A percentile compares a stretch with the other conserved stretches of the same genome.
Conservation (phyloP, 495 filamentous ascomycete genomes). For the Coniosporium apollinis region DNA sequence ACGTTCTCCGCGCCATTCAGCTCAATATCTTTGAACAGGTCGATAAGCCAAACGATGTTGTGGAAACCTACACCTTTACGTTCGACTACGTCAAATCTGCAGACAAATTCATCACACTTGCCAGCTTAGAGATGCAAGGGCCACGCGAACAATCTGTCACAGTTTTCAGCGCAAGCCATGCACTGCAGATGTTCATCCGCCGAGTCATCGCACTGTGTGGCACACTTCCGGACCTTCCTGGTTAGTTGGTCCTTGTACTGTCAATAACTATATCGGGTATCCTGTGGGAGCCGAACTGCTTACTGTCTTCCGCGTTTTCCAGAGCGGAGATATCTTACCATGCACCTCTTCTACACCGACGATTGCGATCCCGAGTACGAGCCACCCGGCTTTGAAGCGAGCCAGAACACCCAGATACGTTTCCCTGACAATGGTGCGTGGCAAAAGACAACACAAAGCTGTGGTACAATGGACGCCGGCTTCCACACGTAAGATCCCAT, state of each 20-base stretch:
- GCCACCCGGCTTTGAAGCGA: slow-evolving; percentile 24
- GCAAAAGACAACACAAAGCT: slow-evolving; percentile 18
- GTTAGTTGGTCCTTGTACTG: slow-evolving; percentile 12
- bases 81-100: slow-evolving; percentile 26
- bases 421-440: slow-evolving; percentile 25
- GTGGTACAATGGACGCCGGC: slow-evolving; percentile 22
- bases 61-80: slow-evolving; percentile 36
- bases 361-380: slow-evolving; percentile 25
- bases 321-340: slow-evolving; percentile 26
- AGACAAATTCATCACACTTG: slow-evolving; percentile 12
- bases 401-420: slow-evolving; percentile 16
- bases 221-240: slow-evolving; percentile 28
- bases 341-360: slow-evolving; percentile 32
- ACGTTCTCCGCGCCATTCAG: slow-evolving; percentile 28
- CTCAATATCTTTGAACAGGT: slow-evolving; percentile 29
- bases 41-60: slow-evolving; percentile 20
- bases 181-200: slow-evolving; percentile 25
- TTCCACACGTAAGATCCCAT: slow-evolving; percentile 20
- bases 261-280: too few relatives aligned
- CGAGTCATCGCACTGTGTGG: slow-evolving; percentile 23
- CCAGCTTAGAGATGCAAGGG: slow-evolving; percentile 23
- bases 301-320: too few relatives aligned
- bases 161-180: slow-evolving; percentile 20
- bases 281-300: too few relatives aligned
- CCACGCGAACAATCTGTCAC: slow-evolving; percentile 22